Conservation (phyloP, 306 rosid genomes). For the Cicer cuneatum region DNA sequence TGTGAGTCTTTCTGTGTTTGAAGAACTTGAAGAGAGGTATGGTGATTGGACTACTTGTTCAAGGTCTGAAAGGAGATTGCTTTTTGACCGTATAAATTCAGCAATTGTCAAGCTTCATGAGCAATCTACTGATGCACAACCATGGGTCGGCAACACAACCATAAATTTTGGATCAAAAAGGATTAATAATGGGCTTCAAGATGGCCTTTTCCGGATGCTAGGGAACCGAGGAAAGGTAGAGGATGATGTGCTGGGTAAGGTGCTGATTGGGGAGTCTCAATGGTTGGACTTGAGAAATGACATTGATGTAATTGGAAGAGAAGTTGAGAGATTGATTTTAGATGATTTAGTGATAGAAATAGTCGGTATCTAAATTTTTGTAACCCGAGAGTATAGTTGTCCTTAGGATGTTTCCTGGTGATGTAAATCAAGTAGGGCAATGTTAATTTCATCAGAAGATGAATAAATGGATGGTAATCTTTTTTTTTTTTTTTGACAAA, state of each 20-base stretch:
- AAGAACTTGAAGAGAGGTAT: slow-evolving; percentile 76
- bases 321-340: slow-evolving; percentile 64
- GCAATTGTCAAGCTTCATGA: slow-evolving; percentile 62
- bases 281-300: slow-evolving; percentile 66
- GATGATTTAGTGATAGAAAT: slow-evolving; percentile 78
- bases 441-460: slow-evolving; percentile 58
- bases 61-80: slow-evolving; percentile 76
- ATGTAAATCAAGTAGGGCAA: slow-evolving; percentile 59
- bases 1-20: slow-evolving; percentile 62
- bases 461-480: slow-evolving; percentile 52
- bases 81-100: slow-evolving; percentile 75
- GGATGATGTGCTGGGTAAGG: slow-evolving; percentile 59
- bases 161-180: slow-evolving; percentile 43
- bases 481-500: slow-evolving; percentile 10
- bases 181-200: slow-evolving; percentile 50
- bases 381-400: slow-evolving; percentile 39
- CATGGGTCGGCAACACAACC: slow-evolving; percentile 58
- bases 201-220: slow-evolving; percentile 54
- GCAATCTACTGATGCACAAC: slow-evolving; percentile 54
- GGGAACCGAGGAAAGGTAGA: slow-evolving; percentile 52
- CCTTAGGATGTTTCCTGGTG: slow-evolving; percentile 39
- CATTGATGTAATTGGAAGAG: slow-evolving; percentile 69
- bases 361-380: slow-evolving; percentile 52
- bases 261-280: slow-evolving; percentile 55
- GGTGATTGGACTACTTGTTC: slow-evolving; percentile 50